Evolutionary conservation across 129 eudicot species (phyloP), one percentile per base, ranked within the genome.

Genomic region (Smallanthus sonchifolius): DNA sequence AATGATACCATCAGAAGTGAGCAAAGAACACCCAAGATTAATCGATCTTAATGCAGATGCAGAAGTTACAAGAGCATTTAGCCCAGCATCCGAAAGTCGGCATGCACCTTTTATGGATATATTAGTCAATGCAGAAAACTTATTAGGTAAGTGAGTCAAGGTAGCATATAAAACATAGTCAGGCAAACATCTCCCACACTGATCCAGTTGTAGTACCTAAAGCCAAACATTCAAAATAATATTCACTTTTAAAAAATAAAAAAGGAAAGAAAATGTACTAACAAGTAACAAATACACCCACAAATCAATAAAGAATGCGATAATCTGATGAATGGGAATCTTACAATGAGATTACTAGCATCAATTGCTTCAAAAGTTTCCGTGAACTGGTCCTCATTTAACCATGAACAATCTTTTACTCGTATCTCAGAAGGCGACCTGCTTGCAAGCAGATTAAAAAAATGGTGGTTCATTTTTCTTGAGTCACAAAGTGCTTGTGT

Each of bases 191-290:
- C 86, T 61, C 55, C 99, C 99, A 69, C 99, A 83, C 64, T 76
- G 96, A 70, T 94, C 99, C 77, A 91, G 89, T 77, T 90, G 99
- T 36, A 94, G 81, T 78, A 91, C 96, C 99, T 91, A 76, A 54
- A 66, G 57, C 1, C 66, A 78, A 56, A 62, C 32, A 78, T 32
- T 6, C 65, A 63, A 60, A 35, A 62, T 19, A 48, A 37, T 24
- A 24, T 1, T 15, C 65, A 2, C 49, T 28, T 59, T 72, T 56
- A 42, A 45, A 37, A 70, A 57, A 6, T 10, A 62, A 15, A 40
- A 28, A 54, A 24, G 47, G 30, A 17, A 52, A 34, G 5, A 35
- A 7, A 19, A 63, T 19, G 36, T 47, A 37, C 14, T 17, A 48
- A 10, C 36, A 63, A 14, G 4, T 32, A 47, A 15, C 52, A 65